Evolutionary conservation across 1,284 basidiomycete species (phyloP).

Genomic region (Cystobasidium sp.): DNA sequence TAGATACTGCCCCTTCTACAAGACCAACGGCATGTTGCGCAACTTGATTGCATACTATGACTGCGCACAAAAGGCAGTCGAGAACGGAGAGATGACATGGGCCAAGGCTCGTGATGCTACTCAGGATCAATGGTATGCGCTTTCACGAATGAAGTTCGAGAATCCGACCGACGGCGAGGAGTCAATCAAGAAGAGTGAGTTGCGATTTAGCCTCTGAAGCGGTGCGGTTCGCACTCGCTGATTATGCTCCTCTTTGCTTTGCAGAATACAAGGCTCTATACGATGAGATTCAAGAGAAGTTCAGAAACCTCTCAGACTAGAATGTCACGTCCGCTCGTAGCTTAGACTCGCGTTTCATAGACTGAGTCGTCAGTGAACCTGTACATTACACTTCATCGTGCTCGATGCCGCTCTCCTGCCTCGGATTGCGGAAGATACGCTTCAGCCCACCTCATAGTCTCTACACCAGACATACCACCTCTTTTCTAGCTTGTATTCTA

Average conservation of each 20-base stretch:
- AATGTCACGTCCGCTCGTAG: not conserved
- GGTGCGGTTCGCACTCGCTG: too few species aligned
- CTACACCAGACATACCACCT: not conserved
- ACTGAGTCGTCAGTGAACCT: not conserved
- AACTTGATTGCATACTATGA: constrained; percentile 97
- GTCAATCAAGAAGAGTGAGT: constrained; percentile 67
- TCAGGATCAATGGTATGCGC: constrained; percentile 87
- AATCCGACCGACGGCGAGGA: constrained; percentile 84
- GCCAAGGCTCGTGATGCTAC: constrained; percentile 86
- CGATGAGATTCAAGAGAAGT: constrained; percentile 45
- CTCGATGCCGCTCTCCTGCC: not conserved
- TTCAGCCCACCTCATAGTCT: not conserved
- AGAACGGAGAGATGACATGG: constrained; percentile 87
- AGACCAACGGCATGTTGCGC: constrained; percentile 83
- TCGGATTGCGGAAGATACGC: too few species aligned
- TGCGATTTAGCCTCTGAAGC: not conserved
- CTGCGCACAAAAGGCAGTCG: constrained; percentile 80
- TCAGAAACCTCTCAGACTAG: constrained; percentile 43
- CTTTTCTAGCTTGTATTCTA: not conserved
- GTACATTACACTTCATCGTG: not conserved
- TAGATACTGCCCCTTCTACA: constrained; percentile 88
- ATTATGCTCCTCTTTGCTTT: not conserved
- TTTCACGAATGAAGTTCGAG: constrained; percentile 87
- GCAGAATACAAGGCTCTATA: constrained; percentile 44
- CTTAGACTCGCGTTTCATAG: not conserved